Percentiles rank a stretch among this genome's conserved stretches.
These are phyloP conservation scores for Leishmania gerbilli DNA, from an alignment of 208 protist genomes.

Conservation along the genomic window DNA sequence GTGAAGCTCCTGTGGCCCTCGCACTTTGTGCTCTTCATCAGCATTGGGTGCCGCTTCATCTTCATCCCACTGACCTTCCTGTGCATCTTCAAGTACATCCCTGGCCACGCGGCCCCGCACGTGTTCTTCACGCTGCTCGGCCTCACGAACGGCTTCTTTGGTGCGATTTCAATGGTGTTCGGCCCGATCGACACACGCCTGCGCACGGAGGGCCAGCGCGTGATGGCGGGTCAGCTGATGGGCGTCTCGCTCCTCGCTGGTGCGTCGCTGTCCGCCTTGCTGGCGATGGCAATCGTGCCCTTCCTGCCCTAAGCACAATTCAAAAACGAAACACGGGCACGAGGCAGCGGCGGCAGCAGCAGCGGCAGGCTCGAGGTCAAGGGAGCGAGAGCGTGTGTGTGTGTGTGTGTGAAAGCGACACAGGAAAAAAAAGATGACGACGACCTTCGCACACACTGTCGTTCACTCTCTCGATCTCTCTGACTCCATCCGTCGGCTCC, in stretches of 20 bases:
- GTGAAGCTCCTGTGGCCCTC: conserved; percentile 59
- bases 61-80: conserved; percentile 79
- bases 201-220: conserved; percentile 65
- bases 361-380: neutral
- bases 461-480: neutral
- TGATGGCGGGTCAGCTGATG: conserved; percentile 86
- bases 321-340: neutral
- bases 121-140: conserved; percentile 60
- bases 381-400: neutral
- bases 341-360: neutral
- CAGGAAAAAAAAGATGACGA: neutral
- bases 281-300: conserved; percentile 68
- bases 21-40: conserved; percentile 47
- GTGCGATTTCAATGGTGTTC: conserved; percentile 76
- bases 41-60: conserved; percentile 44
- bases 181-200: conserved; percentile 58
- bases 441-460: neutral
- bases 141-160: conserved; percentile 83
- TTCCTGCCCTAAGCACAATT: conserved; percentile 43
- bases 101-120: conserved; percentile 56
- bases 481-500: neutral
- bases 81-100: conserved; percentile 83
- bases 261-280: conserved; percentile 53
- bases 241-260: conserved; percentile 70
- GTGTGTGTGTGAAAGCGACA: neutral